Base-by-base conservation (phyloP, 2,329 filamentous ascomycete species). In the Trichoderma koningii region DNA sequence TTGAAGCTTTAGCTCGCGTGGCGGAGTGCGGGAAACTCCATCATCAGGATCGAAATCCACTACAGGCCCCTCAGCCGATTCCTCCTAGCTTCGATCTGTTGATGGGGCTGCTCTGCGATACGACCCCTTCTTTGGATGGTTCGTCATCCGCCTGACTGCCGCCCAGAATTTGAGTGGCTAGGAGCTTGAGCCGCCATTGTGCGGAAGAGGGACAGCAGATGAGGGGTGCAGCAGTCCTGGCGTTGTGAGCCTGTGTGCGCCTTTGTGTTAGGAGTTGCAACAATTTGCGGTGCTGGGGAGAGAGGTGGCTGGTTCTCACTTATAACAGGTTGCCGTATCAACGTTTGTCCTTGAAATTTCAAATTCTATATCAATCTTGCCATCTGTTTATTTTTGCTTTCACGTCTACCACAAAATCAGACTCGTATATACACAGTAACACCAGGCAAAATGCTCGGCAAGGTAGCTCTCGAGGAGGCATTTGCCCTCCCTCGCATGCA, bases 401-500 rank as follows among this genome's bases (percentile, higher is more conserved):
- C 7, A 1, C 14, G 15, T 17, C 21, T n/a, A n/a, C n/a, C 21
- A 7, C 48, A 63, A 0, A n/a, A 55, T 61, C 9, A 21, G 19
- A 1, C 10, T 2, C 23, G 19, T 19, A 30, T 53, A 21, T n/a
- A 3, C n/a, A 14, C 19, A 41, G 12, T 3, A 38, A 10, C 10
- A n/a, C 15, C 56, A n/a, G 7, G 12, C 28, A 55, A 38, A 4
- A 87, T 87, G 84, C 75, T 81, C 14, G 86, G 86, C 66, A 88
- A 89, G 68, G 80, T 88, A 65, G 83, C 83, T 14, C 78, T 88
- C 23, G 86, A 88, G 73, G 86, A 88, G 75, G 85, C 85, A 15
- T 88, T 87, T 68, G 83, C 82, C 66, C 78, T 87, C 7, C 85
- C 87, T 51, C 81, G 85, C 41, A 80, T 87, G 67, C 78, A 82